Evolutionary conservation across 75 land plant species (phyloP), one percentile per base, ranked within the genome.

Genomic region (Pinus taeda): DNA sequence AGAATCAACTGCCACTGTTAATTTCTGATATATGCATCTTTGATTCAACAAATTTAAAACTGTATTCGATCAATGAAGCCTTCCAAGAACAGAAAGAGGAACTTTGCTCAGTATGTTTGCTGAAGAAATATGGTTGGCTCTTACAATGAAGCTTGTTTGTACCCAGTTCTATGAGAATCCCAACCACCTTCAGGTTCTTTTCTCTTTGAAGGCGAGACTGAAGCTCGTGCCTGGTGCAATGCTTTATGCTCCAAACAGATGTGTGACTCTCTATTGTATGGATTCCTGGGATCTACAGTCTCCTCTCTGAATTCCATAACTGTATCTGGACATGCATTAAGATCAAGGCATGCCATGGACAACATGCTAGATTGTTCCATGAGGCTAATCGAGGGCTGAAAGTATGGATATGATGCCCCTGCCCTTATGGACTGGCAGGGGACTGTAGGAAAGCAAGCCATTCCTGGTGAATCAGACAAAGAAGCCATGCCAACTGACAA

Each of bases 101-200:
- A 45, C 8, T 45, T 45, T 45, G 53, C 9, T 45, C 9, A 45
- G 53, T 45, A 45, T 45, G 53, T 7, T 45, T 45, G 53, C 9
- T 45, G 53, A 45, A 45, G 53, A 45, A 6, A 45, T 45, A 7
- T 45, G 26, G 26, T 26, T 26, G 26, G 26, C 9, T 45, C 53
- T 45, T 87, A 85, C 95, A 93, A 93, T 24, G 93, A 64, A 1
- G 82, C 37, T 37, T 86, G 95, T 79, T 93, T 88, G 75, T 74
- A 85, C 20, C 59, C 74, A 36, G 60, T 77, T 13, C 76, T 84
- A 4, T 84, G 80, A 74, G 79, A 26, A 75, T 92, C 92, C 87
- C 90, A 90, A 21, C 95, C 92, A 22, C 90, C 88, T 12, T 92
- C 97, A 36, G 95, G 91, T 69, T 92, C 97, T 64, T 90, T 94